phyloP scores from a whole-genome alignment of 805 yeast species.

The Saturnispora hagleri region DNA sequence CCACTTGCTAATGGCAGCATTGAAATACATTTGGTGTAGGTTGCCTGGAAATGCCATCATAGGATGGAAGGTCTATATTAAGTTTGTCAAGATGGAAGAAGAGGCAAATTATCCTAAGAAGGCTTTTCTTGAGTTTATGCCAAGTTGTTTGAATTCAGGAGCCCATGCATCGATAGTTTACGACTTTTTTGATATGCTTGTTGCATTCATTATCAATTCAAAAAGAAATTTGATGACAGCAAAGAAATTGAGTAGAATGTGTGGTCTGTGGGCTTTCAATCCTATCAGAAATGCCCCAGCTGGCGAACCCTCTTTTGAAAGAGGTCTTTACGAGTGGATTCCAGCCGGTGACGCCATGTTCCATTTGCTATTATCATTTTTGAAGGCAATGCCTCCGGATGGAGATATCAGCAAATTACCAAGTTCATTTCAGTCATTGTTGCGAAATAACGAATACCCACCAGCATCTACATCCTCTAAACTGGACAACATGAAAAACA shows the following conservation, averaged over 20 bases:
- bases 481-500: slow-evolving; percentile 16
- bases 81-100: slow-evolving; percentile 55
- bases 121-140: slow-evolving; percentile 77
- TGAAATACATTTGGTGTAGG: slow-evolving; percentile 83
- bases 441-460: slow-evolving; percentile 67
- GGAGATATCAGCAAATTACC: slow-evolving; percentile 53
- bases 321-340: slow-evolving; percentile 70
- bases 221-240: slow-evolving; percentile 73
- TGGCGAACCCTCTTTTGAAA: slow-evolving; percentile 40
- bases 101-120: slow-evolving; percentile 58
- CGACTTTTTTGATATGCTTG: slow-evolving; percentile 75
- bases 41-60: slow-evolving; percentile 70
- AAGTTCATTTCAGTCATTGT: slow-evolving; percentile 50
- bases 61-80: slow-evolving; percentile 77
- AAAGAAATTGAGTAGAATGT: slow-evolving; percentile 68
- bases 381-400: slow-evolving; percentile 65
- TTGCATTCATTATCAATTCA: slow-evolving; percentile 69
- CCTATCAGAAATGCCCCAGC: slow-evolving; percentile 28
- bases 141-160: slow-evolving; percentile 71
- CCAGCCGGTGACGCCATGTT: slow-evolving; percentile 80
- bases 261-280: slow-evolving; percentile 81
- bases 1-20: slow-evolving; percentile 59
- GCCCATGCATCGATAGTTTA: slow-evolving; percentile 86
- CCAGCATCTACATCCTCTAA: slow-evolving; percentile 37
- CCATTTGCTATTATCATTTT: slow-evolving; percentile 66